phyloP scores from a whole-genome alignment of 1,139 yeast genomes.

The Geotrichum restrictum region DNA sequence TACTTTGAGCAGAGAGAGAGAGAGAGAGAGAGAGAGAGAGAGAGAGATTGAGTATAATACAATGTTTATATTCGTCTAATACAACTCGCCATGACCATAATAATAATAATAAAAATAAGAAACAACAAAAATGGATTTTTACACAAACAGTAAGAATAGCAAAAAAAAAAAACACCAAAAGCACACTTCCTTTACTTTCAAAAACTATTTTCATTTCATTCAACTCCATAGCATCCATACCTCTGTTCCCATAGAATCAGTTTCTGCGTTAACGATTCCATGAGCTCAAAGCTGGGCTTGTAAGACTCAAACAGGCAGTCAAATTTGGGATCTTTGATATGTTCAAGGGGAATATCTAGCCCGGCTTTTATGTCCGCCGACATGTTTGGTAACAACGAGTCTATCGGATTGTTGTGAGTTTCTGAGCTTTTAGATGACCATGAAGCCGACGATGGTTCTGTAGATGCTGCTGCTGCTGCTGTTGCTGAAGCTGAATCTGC shows the following conservation, averaged over 20 bases:
- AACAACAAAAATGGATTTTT: neutral
- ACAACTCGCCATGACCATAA: too few species aligned
- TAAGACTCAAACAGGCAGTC: conserved; percentile 47
- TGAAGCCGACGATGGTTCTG: neutral
- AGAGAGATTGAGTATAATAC: too few species aligned
- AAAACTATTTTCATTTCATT: neutral
- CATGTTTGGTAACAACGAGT: neutral
- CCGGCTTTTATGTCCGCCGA: conserved; percentile 5
- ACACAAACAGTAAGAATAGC: too few species aligned
- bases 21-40: too few species aligned
- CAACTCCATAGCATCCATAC: conserved; percentile 49
- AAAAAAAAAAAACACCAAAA: neutral
- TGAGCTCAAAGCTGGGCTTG: conserved; percentile 55
- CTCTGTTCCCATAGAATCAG: conserved; percentile 74
- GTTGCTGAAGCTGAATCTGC: neutral
- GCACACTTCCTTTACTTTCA: neutral
- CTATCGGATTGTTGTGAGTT: neutral
- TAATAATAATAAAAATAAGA: neutral
- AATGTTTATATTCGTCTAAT: too few species aligned
- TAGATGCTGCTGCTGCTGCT: neutral
- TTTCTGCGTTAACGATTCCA: conserved; percentile 68
- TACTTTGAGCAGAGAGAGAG: too few species aligned
- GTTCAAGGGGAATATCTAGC: conserved; percentile 4
- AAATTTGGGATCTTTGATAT: conserved; percentile 25
- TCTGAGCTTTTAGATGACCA: neutral